Base-by-base conservation (phyloP, 768 basidiomycete genomes). In the Amanita fuliginea region DNA sequence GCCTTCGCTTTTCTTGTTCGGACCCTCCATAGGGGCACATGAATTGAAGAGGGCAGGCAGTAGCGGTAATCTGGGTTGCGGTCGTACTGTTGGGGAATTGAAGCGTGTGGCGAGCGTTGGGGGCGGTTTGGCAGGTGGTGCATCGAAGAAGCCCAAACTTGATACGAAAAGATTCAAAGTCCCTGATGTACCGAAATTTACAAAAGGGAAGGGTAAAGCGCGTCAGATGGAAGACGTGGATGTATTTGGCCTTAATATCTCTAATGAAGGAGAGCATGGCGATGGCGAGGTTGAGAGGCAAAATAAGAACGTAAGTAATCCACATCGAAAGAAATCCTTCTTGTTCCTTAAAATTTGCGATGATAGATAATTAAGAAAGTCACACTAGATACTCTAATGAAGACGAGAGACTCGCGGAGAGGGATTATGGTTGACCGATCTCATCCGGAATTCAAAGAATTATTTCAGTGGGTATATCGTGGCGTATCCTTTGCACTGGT, bases 291-390 rank as follows among this genome's bases (percentile, higher is more conserved):
- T 76, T 36, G 82, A 85, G 64, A 74, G 68, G 55, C 66, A 70
- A 4, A 86, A 84, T 58, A 85, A 80, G 61, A 72, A 71, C 53
- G 83, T 84, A 53, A 56, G 72, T 62, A 16, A 26, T 28, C 26
- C 28, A 14, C 14, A 35, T 37, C 24, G 4, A 24, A 4, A 5
- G 19, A 6, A 19, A 5, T 24, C 5, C 22, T 28, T n/a, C 7
- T n/a, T 4, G n/a, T 21, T 9, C 4, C 4, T 13, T 46, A 13
- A 16, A n/a, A 14, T 14, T 1, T 35, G 14, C 6, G 13, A 26
- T 16, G 11, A 6, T 51, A 78, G 76, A 62, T 63, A 39, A 71
- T 78, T 55, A 77, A 75, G 56, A 68, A 67, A 45, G 60, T 61
- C 0, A 59, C 72, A 3, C 64, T 72, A 11, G 68, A 71, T 40